Conservation (phyloP, 345 rosid genomes). For the Eucalyptus sp. region DNA sequence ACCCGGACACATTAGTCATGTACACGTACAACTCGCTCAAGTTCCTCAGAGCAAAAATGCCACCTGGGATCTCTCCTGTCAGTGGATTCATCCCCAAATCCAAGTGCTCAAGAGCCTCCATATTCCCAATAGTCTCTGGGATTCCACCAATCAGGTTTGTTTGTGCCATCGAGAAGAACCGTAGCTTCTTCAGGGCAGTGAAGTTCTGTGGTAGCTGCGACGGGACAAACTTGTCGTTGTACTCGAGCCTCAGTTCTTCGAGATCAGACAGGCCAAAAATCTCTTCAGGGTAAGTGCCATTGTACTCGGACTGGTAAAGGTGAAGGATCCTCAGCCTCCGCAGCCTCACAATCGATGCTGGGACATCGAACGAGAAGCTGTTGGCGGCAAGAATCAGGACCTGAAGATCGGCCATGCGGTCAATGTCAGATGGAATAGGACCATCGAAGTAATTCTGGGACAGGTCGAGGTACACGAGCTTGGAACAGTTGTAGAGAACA, state of each 20-base stretch:
- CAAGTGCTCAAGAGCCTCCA: conserved; percentile 27
- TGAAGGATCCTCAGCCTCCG: conserved; percentile 11
- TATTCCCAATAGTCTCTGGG: conserved; percentile 15
- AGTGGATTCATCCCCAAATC: conserved; percentile 13
- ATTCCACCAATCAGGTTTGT: conserved; percentile 43
- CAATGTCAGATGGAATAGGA: conserved; percentile 25
- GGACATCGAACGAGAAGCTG: conserved; percentile 31
- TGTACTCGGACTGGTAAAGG: conserved; percentile 12
- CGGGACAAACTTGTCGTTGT: no score
- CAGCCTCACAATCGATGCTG: conserved; percentile 24
- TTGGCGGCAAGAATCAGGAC: conserved; percentile 16
- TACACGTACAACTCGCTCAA: conserved; percentile 12
- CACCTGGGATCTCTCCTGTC: conserved; percentile 23
- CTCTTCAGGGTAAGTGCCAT: conserved; percentile 28
- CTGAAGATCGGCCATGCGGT: conserved; percentile 15
- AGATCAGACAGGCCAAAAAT: conserved; percentile 25
- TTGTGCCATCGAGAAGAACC: no score
- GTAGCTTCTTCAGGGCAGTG: no score
- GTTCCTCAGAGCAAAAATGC: conserved; percentile 31
- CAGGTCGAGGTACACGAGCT: conserved; percentile 21
- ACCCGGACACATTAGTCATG: conserved; percentile 15
- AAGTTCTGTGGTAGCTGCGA: no score
- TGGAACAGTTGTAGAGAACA: background rate
- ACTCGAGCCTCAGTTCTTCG: background rate
- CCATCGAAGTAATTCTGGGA: conserved; percentile 37